These are phyloP conservation scores for Metschnikowia anglica DNA, from an alignment of 805 yeast species.

Conservation along the genomic window DNA sequence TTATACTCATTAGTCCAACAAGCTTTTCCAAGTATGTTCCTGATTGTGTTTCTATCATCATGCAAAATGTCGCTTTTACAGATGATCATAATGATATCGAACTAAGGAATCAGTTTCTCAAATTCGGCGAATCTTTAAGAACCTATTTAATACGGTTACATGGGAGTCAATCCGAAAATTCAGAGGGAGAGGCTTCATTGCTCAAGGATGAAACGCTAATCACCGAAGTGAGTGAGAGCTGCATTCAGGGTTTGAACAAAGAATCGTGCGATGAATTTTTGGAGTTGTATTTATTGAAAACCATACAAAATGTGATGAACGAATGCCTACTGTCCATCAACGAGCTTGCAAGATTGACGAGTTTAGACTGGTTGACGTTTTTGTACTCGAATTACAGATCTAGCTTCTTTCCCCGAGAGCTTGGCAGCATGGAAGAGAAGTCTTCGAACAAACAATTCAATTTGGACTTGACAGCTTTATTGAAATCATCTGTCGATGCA, in stretches of 20 bases:
- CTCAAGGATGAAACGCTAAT: constrained; percentile 11
- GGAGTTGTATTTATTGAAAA: constrained; percentile 43
- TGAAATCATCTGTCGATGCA: constrained; percentile 67
- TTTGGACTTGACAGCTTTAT: constrained; percentile 67
- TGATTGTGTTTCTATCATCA: constrained; percentile 64
- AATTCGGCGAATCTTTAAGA: constrained; percentile 36
- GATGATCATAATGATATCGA: constrained; percentile 40
- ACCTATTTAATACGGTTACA: constrained; percentile 32
- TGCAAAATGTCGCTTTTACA: constrained; percentile 41
- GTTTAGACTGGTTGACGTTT: constrained; percentile 86
- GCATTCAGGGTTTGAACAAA: constrained; percentile 46
- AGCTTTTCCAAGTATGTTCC: constrained; percentile 76
- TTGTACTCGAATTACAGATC: constrained; percentile 63
- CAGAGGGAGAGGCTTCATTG: constrained; percentile 2
- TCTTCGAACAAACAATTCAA: constrained; percentile 18
- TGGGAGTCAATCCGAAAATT: constrained; percentile 21
- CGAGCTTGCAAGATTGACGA: constrained; percentile 78
- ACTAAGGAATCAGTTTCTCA: constrained; percentile 35
- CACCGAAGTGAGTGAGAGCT: constrained; percentile 50
- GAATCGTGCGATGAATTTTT: constrained; percentile 43
- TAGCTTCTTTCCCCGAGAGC: constrained; percentile 29
- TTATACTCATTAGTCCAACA: constrained; percentile 70
- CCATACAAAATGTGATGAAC: constrained; percentile 67
- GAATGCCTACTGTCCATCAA: constrained; percentile 52
- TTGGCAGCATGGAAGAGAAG: constrained; percentile 30